Base-by-base conservation (phyloP, 208 protist species). In the Herpetomonas samuelpessoai region DNA sequence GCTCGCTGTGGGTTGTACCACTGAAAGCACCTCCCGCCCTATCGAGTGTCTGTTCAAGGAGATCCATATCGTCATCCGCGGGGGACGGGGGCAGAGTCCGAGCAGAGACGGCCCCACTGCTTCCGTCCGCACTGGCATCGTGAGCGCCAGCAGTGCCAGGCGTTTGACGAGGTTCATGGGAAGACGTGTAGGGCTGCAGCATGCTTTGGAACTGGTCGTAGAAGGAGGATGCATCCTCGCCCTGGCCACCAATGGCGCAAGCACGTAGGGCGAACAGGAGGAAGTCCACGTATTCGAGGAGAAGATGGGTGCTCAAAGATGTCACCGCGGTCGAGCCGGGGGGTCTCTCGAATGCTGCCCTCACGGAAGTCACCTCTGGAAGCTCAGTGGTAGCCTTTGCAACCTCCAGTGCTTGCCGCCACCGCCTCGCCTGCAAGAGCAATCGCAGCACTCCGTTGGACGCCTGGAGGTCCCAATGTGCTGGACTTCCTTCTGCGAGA, bases 231-330 rank as follows among this genome's bases (percentile, higher is more conserved):
- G 84, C 83, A 19, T 71, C 62, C 0, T 77, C 74, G 26, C 65
- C 58, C 35, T 75, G 59, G 2, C 84, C 88, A 38, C 88, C 84
- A 57, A 81, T 85, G 2, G 88, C 84, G 22, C 77, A 76, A 0
- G 84, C 88, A 29, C 81, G 79, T 31, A 95, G 62, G 0, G 75
- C 61, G 12, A 95, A 71, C 65, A 95, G 61, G 24, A 21, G 25
- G 9, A 57, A 27, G 0, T 51, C 7, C 0, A 45, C 59, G 27
- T 74, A 77, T 2, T 41, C 30, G n/a, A n/a, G n/a, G n/a, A n/a
- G n/a, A n/a, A n/a, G n/a, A n/a, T n/a, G n/a, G n/a, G n/a, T n/a
- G n/a, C n/a, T n/a, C n/a, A n/a, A n/a, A n/a, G n/a, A n/a, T n/a
- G n/a, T n/a, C n/a, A n/a, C n/a, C n/a, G n/a, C n/a, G n/a, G n/a